Evolutionary conservation across 2,329 filamentous ascomycete genomes (phyloP), one percentile per base, ranked within the genome.

Genomic region (Calonectria fujianensis): DNA sequence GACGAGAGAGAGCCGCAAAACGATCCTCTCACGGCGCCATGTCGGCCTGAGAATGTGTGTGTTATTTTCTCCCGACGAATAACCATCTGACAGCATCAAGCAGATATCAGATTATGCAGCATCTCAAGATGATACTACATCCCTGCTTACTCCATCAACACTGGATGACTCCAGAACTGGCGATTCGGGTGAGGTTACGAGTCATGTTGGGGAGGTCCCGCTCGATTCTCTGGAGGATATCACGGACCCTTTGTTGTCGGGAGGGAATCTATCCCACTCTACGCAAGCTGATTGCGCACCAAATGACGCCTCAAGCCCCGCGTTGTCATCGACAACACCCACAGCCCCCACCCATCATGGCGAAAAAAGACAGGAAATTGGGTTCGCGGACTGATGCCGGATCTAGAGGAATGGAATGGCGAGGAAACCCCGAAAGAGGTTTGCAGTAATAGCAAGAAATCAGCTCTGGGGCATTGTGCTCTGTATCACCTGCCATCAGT

Each of bases 401-500:
- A 57, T 7, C 9, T 35, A 10, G 13, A 41, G n/a, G 5, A 10
- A 16, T 41, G 20, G 14, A 41, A 41, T 18, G 57, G n/a, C 5
- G 24, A 63, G 3, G 35, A 63, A 14, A 2, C n/a, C 11, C 57
- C 37, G 13, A 63, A 63, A 16, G 13, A 37, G 24, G 57, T 41
- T 2, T 63, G 57, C 35, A 29, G 20, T 5, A 41, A 63, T 29
- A 63, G n/a, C 35, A 63, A 16, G n/a, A 39, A 24, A 16, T 24
- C 57, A n/a, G n/a, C 31, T 3, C 51, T 54, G 51, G 27, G 27
- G 7, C 51, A 54, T 54, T 54, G 20, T n/a, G 6, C 24, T 9
- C 51, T 54, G 1, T 57, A 7, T 27, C 67, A 73, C 14, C 31
- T 73, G 11, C 72, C 72, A 24, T 54, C 71, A 5, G 16, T 70